Evolutionary conservation across 2,329 filamentous ascomycete species (phyloP), one percentile per base, ranked within the genome.

Genomic region (Sarocladium brachiariae): DNA sequence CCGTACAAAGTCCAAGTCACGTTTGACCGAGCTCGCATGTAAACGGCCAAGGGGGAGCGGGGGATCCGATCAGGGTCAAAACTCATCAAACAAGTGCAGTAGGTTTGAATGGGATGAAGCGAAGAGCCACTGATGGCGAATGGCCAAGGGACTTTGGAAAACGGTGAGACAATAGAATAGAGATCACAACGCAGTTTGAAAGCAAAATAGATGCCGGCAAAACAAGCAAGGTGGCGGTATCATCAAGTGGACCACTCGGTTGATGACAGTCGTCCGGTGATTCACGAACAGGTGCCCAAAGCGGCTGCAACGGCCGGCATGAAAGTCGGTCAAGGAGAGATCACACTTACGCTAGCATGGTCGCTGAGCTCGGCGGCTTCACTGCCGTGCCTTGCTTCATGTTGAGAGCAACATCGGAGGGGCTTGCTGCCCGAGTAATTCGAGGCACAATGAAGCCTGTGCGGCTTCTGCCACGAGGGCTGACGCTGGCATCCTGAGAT

Each of bases 371-470:
- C 16, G 46, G 46, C 30, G 33, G 43, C 43, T 47, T 25, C 7
- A 35, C 46, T 6, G 4, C 31, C n/a, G 18, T 31, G 18, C 46
- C 18, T n/a, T 35, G 30, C 33, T 37, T 49, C 19, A 52, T 13
- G 19, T 57, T 56, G n/a, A 65, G 50, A 23, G 61, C 54, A 3
- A 61, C 62, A 50, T 64, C 57, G 2, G 60, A 59, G 2, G 57
- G 57, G 41, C 59, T 59, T 23, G 38, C 49, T 25, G 51, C 24
- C 18, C 46, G 11, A 25, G 46, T 37, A 21, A 49, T 49, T 18
- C 46, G 19, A 6, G 46, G 30, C 5, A 37, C 46, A 24, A 35
- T 49, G 21, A 37, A 49, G 25, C 43, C 43, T 33, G 43, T 19
- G 4, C 43, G 43, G 10, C 43, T 33, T 21, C 43, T 47, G 11